Conservation (phyloP, 495 filamentous ascomycete species). For the Xylaria castorea region DNA sequence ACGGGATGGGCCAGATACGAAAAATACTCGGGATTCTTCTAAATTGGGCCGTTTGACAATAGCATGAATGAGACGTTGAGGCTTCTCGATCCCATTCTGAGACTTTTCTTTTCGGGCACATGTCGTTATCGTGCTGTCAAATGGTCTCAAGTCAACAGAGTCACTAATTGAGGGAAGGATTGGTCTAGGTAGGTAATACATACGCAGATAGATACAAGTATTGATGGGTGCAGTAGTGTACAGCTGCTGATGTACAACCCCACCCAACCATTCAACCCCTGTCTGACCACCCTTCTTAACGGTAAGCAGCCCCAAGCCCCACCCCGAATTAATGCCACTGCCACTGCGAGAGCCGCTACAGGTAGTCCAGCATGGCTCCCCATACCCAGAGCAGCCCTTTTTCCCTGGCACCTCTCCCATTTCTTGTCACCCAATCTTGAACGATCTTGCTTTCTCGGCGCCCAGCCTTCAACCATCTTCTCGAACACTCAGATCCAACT, state of each 20-base stretch:
- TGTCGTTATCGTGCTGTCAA: neutral
- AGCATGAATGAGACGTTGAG: neutral
- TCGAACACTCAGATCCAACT: slow-evolving; percentile 27
- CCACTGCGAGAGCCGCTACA: slow-evolving; percentile 2
- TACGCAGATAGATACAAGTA: too few relatives aligned
- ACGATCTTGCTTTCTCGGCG: slow-evolving; percentile 37
- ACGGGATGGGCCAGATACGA: slow-evolving; percentile 2
- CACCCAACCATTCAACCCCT: slow-evolving; percentile 14
- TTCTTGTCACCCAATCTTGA: slow-evolving; percentile 30
- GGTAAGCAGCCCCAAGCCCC: slow-evolving; percentile 23
- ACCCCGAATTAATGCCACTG: slow-evolving; percentile 17
- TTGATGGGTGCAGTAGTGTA: neutral
- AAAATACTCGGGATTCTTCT: slow-evolving; percentile 1
- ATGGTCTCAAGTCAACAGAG: neutral
- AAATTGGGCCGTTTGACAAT: neutral
- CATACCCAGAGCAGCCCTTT: slow-evolving; percentile 31
- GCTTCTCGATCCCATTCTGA: neutral
- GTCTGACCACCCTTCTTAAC: slow-evolving; percentile 11
- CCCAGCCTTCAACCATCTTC: slow-evolving; percentile 38
- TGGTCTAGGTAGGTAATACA: neutral
- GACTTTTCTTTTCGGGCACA: neutral
- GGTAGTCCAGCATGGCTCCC: slow-evolving; percentile 20
- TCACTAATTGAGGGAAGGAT: neutral
- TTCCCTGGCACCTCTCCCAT: slow-evolving; percentile 38
- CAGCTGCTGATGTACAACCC: slow-evolving; percentile 8